phyloP scores from a whole-genome alignment of 805 yeast genomes.

The Suhomyces sp. region DNA sequence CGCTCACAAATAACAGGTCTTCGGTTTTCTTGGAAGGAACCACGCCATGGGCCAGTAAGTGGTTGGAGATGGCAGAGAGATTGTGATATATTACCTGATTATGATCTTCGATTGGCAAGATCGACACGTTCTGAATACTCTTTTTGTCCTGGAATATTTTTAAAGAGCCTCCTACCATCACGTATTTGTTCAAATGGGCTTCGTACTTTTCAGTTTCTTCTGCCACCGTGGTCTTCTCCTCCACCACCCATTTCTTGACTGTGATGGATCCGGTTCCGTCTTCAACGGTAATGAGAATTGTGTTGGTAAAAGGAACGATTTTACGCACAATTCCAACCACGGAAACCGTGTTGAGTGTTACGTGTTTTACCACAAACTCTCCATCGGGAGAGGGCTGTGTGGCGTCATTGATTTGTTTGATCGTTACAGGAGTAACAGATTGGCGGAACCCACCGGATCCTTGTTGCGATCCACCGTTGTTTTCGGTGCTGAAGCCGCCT shows the following conservation, averaged over 20 bases:
- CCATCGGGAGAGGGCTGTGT: slow-evolving; percentile 65
- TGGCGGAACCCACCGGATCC: slow-evolving; percentile 19
- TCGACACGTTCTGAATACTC: slow-evolving; percentile 60
- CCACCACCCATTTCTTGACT: slow-evolving; percentile 58
- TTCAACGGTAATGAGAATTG: slow-evolving; percentile 58
- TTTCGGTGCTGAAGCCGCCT: slow-evolving; percentile 20
- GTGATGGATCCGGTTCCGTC: slow-evolving; percentile 68
- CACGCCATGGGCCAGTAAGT: slow-evolving; percentile 55
- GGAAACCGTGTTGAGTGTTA: slow-evolving; percentile 60
- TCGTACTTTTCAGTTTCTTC: slow-evolving; percentile 32
- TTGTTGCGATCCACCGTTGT: slow-evolving; percentile 18
- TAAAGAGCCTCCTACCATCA: slow-evolving; percentile 48
- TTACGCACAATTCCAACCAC: slow-evolving; percentile 70
- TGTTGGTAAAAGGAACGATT: slow-evolving; percentile 55
- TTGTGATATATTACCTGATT: slow-evolving; percentile 69
- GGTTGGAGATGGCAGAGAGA: slow-evolving; percentile 55
- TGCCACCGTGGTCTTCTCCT: slow-evolving; percentile 27
- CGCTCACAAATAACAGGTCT: slow-evolving; percentile 28
- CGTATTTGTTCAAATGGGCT: slow-evolving; percentile 52
- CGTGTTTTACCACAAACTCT: slow-evolving; percentile 56
- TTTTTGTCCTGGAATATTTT: slow-evolving; percentile 62
- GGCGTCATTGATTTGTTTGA: slow-evolving; percentile 66
- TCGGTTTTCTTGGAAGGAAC: slow-evolving; percentile 10
- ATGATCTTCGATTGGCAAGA: slow-evolving; percentile 56
- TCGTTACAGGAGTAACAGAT: slow-evolving; percentile 59